phyloP scores from a whole-genome alignment of 2,329 filamentous ascomycete species.

The Monosporascus sp. region DNA sequence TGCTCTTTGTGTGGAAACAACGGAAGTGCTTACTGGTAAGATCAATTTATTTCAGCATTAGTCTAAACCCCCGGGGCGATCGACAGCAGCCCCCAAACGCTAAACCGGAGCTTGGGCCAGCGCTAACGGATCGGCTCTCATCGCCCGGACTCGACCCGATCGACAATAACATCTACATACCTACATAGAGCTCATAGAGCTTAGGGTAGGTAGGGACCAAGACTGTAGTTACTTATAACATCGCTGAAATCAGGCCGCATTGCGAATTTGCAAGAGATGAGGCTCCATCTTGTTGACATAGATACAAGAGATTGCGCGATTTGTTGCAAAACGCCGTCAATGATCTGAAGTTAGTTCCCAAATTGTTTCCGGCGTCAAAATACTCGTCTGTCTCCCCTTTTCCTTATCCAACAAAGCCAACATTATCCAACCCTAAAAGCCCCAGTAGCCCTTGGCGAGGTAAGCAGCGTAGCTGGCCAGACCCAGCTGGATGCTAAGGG shows the following conservation, averaged over 20 bases:
- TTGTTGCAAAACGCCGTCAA: too few relatives aligned
- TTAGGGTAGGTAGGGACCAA: too few relatives aligned
- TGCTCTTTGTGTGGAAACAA: not conserved
- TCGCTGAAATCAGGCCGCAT: not conserved
- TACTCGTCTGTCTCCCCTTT: not conserved
- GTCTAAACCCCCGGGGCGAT: too few relatives aligned
- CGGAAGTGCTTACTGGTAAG: not conserved
- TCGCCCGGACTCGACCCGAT: not conserved
- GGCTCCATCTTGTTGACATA: not conserved
- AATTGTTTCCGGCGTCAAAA: too few relatives aligned
- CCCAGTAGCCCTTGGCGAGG: constrained; percentile 21
- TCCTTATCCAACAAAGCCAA: not conserved
- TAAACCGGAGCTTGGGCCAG: not conserved
- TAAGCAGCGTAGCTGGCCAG: constrained; percentile 25
- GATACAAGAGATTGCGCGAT: too few relatives aligned
- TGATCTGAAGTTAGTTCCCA: too few relatives aligned
- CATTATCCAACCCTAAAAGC: constrained; percentile 6
- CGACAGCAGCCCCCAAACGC: not conserved
- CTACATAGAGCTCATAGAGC: too few relatives aligned
- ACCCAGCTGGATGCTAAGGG: constrained; percentile 17
- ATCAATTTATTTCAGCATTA: not conserved
- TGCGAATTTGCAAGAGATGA: not conserved
- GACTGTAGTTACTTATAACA: not conserved
- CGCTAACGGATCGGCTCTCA: not conserved
- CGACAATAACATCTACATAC: not conserved